These are phyloP conservation scores for Leccinum obscurum DNA, from an alignment of 768 basidiomycete genomes.

Conservation along the genomic window DNA sequence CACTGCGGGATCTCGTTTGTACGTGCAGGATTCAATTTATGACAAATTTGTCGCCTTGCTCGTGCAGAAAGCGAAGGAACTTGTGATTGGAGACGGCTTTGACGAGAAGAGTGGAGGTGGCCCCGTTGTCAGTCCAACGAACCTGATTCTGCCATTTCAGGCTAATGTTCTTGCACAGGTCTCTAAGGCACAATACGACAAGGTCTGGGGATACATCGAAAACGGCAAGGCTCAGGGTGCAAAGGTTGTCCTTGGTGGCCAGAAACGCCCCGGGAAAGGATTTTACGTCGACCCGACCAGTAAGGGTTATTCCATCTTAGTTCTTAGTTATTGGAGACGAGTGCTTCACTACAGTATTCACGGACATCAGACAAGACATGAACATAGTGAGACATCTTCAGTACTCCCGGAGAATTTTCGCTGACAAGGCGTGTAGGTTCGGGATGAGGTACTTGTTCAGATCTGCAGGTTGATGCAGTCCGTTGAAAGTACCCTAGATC, in stretches of 20 bases:
- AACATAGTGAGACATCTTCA: slow-evolving; percentile 63
- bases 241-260: slow-evolving; percentile 74
- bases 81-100: slow-evolving; percentile 80
- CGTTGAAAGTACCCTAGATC: slow-evolving; percentile 51
- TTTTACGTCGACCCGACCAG: slow-evolving; percentile 91
- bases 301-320: slow-evolving; percentile 37
- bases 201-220: slow-evolving; percentile 87
- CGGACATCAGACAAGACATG: slow-evolving; percentile 78
- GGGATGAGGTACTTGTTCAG: slow-evolving; percentile 29
- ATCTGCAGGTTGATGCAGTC: slow-evolving; percentile 7
- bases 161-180: slow-evolving; percentile 46
- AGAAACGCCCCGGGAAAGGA: slow-evolving; percentile 72
- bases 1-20: slow-evolving; percentile 87
- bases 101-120: slow-evolving; percentile 75
- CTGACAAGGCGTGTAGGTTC: slow-evolving; percentile 32
- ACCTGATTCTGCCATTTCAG: slow-evolving; percentile 6
- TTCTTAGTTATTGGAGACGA: slow-evolving; percentile 6
- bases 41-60: slow-evolving; percentile 77
- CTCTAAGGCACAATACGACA: slow-evolving; percentile 82
- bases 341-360: slow-evolving; percentile 59
- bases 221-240: slow-evolving; percentile 85
- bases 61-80: slow-evolving; percentile 63
- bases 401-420: slow-evolving; percentile 2
- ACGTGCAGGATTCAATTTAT: slow-evolving; percentile 85
- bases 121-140: slow-evolving; percentile 62